A percentile compares a stretch with the other conserved stretches of the same genome.
Conservation (phyloP, 768 basidiomycete genomes). For the Phanerodontia chrysosporium region DNA sequence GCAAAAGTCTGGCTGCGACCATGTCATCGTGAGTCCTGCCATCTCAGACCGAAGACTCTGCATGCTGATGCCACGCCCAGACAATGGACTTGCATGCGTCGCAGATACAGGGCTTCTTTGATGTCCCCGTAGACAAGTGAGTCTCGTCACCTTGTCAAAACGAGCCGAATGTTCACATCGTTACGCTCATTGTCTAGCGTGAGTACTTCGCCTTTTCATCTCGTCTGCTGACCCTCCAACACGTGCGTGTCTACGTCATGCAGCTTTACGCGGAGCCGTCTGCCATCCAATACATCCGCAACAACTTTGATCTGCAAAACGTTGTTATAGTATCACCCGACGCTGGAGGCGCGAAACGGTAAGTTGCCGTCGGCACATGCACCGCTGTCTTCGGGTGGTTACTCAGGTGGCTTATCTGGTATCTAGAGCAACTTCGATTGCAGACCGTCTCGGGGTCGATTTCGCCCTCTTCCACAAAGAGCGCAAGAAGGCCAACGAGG, state of each 20-base stretch:
- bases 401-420: not conserved
- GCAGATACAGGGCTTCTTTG: conserved; percentile 99
- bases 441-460: conserved; percentile 92
- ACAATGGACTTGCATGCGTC: conserved; percentile 99
- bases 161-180: conserved; percentile 4
- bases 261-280: conserved; percentile 96
- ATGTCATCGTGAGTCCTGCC: conserved; percentile 77
- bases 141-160: conserved; percentile 30
- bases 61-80: conserved; percentile 34
- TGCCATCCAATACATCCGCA: conserved; percentile 90
- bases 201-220: conserved; percentile 29
- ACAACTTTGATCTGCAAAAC: conserved; percentile 78
- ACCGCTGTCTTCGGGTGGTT: not conserved
- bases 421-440: conserved; percentile 89
- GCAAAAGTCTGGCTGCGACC: conserved; percentile 88
- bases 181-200: conserved; percentile 35
- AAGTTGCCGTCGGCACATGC: conserved; percentile 16
- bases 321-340: conserved; percentile 97
- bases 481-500: conserved; percentile 93
- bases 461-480: conserved; percentile 99
- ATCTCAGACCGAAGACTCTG: not conserved
- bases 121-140: conserved; percentile 99
- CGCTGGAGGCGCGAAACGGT: conserved; percentile 98
- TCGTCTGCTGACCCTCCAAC: conserved; percentile 8
- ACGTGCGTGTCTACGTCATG: not conserved